phyloP scores from a whole-genome alignment of 495 filamentous ascomycete species.

The Penicillium lividum region DNA sequence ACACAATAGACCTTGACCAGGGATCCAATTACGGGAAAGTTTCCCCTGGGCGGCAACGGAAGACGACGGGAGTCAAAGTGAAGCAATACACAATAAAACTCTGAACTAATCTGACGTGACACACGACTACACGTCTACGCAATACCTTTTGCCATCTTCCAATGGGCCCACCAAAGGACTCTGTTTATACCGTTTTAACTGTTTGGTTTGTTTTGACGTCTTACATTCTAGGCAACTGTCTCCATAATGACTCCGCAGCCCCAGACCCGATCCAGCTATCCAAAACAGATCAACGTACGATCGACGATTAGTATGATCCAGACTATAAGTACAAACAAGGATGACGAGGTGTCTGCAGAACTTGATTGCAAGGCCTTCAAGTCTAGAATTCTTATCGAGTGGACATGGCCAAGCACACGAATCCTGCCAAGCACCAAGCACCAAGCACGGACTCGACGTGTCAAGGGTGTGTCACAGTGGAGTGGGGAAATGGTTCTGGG shows the following conservation, averaged over 20 bases:
- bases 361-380: background rate
- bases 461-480: conserved; percentile 26
- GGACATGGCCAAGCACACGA: background rate
- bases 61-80: conserved; percentile 15
- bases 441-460: conserved; percentile 19
- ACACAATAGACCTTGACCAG: background rate
- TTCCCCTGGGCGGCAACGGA: conserved; percentile 9
- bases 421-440: background rate
- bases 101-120: background rate
- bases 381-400: conserved; percentile 7
- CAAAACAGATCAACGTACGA: conserved; percentile 24
- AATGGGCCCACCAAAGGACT: too few species aligned
- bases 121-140: background rate
- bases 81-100: background rate
- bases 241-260: background rate
- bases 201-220: background rate
- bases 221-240: background rate
- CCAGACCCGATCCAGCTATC: conserved; percentile 14
- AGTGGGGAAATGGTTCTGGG: background rate
- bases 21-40: background rate
- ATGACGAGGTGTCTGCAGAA: background rate
- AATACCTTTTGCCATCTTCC: too few species aligned
- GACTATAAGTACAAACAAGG: background rate
- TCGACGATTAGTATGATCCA: conserved; percentile 15
- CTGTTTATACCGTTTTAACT: background rate